Base-by-base conservation (phyloP, 1,139 yeast genomes). In the Nakaseomyces kungkrabaensis region DNA sequence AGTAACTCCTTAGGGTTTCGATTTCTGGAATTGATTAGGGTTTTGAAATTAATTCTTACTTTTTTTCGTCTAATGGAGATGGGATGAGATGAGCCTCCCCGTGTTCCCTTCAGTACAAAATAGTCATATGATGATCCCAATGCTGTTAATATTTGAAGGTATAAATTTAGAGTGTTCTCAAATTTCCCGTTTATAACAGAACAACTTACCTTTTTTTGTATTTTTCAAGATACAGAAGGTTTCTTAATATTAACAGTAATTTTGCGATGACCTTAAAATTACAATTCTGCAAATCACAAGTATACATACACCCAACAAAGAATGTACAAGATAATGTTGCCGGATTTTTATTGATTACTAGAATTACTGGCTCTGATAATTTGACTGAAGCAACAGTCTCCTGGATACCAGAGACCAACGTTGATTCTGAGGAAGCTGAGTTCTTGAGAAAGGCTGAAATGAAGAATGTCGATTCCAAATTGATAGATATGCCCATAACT, bases 291-390 rank as follows among this genome's bases (percentile, higher is more conserved):
- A 83, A 83, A 62, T 76, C 88, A 1, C 81, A 84, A 65, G 88
- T 84, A 4, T 88, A 81, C 63, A 76, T 89, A 5, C 98, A 92
- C 65, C 95, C 95, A 4, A 78, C 94, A 1, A 73, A 78, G 13
- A 75, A 82, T 17, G 77, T 87, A 44, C 74, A 72, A 53, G 96
- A 90, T 63, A 89, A 90, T 61, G 72, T 90, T 25, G 68, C 83
- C 0, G 98, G 98, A 3, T 87, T 76, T 61, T 63, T 92, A 41
- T 72, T 85, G 7, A 70, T 92, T 27, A 76, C 82, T 11, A 59
- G 59, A 11, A 8, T 31, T 41, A 76, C 77, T 40, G 58, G 63
- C 5, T 77, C 76, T 38, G 64, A 75, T 5, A 63, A 78, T 24
- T 77, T 78, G 54, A 73, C 73, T 38, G 95, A 86, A 42, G 71